These are phyloP conservation scores for Xerocomellus intermedius DNA, from an alignment of 768 basidiomycete genomes.

Conservation along the genomic window DNA sequence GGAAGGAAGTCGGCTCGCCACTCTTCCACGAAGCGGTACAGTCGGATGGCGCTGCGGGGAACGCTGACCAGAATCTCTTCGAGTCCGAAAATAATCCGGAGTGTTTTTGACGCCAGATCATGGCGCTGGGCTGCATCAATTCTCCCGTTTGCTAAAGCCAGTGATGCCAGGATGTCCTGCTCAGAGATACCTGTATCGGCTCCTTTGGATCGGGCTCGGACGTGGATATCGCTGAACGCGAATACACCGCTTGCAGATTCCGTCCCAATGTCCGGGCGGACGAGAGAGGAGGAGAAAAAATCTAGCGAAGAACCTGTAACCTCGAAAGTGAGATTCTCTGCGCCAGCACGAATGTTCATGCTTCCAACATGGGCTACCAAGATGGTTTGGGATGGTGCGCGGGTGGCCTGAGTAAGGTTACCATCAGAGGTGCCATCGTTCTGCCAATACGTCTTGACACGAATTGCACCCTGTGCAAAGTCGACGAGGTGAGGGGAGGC, in stretches of 20 bases:
- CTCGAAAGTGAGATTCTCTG: slow-evolving; percentile 68
- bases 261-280: slow-evolving; percentile 19
- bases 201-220: slow-evolving; percentile 56
- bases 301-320: slow-evolving; percentile 41
- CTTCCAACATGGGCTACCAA: slow-evolving; percentile 41
- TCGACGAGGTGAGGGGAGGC: slow-evolving; percentile 59
- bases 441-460: slow-evolving; percentile 43
- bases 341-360: slow-evolving; percentile 59
- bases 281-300: slow-evolving; percentile 23
- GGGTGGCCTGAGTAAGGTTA: not conserved
- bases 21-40: slow-evolving; percentile 77
- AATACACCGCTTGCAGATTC: slow-evolving; percentile 49
- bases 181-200: slow-evolving; percentile 40
- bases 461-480: slow-evolving; percentile 56
- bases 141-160: slow-evolving; percentile 47
- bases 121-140: slow-evolving; percentile 46
- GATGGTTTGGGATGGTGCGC: slow-evolving; percentile 31
- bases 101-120: slow-evolving; percentile 41
- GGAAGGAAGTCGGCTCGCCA: slow-evolving; percentile 82
- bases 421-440: not conserved
- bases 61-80: slow-evolving; percentile 54
- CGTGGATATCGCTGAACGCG: slow-evolving; percentile 48
- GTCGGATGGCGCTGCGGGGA: slow-evolving; percentile 76
- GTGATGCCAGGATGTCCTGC: slow-evolving; percentile 60
- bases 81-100: slow-evolving; percentile 45